phyloP scores from a whole-genome alignment of 768 basidiomycete species.

The Lactifluus pinguis region DNA sequence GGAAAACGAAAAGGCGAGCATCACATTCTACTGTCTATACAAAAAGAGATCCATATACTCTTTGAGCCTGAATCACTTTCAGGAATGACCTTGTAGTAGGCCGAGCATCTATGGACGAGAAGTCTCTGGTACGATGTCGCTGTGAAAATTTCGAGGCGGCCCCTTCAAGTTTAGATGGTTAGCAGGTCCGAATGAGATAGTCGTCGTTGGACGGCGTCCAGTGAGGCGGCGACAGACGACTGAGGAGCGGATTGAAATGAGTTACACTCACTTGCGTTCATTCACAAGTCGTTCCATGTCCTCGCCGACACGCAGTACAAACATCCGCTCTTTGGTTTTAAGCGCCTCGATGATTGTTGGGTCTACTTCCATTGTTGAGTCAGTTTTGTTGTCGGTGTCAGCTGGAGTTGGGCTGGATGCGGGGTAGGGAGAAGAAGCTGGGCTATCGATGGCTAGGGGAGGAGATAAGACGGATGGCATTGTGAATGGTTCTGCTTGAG shows the following conservation, averaged over 20 bases:
- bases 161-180: conserved; percentile 29
- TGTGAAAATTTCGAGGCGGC: conserved; percentile 57
- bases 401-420: conserved; percentile 22
- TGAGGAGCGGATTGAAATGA: neutral
- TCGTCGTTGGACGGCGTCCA: neutral
- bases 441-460: conserved; percentile 12
- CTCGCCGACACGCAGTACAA: conserved; percentile 84
- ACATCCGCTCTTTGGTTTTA: conserved; percentile 79
- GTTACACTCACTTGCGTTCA: conserved; percentile 53
- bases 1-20: conserved; percentile 26
- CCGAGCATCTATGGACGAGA: conserved; percentile 77
- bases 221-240: neutral
- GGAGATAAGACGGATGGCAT: conserved; percentile 13
- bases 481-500: conserved; percentile 17
- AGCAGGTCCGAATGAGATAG: conserved; percentile 2
- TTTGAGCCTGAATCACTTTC: conserved; percentile 62
- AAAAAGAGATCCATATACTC: conserved; percentile 46
- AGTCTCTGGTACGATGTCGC: conserved; percentile 76
- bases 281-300: conserved; percentile 71
- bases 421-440: conserved; percentile 8
- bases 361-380: conserved; percentile 46
- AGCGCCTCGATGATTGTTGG: conserved; percentile 79
- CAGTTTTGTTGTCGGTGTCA: conserved; percentile 24
- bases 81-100: conserved; percentile 66
- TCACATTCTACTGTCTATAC: conserved; percentile 67